Base-by-base conservation (phyloP, 78 protist species). In the Guillardia theta region DNA sequence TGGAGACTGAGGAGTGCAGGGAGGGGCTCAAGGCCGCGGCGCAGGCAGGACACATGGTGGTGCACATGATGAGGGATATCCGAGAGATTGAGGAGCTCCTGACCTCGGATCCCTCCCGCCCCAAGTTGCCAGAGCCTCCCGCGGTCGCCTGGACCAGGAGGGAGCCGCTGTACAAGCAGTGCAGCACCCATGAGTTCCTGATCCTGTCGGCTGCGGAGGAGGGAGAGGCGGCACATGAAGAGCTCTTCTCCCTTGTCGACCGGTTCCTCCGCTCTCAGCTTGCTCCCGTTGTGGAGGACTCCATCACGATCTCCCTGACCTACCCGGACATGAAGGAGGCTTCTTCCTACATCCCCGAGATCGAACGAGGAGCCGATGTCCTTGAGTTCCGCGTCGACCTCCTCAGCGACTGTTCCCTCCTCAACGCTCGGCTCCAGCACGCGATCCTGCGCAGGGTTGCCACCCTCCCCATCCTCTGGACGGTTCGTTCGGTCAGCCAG, bases 361-460 rank as follows among this genome's bases (percentile, higher is more conserved):
- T 94, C 50, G 70, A n/a, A 3, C 78, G 92, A 33, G 96, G 95
- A 15, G 94, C 76, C 45, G 64, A 94, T 39, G 96, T 96, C 27
- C 24, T 96, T 10, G 97, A 96, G 92, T 47, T 96, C 45, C 95
- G 97, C 9, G 95, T 95, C 24, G 97, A 96, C 94, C 62, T 95
- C 39, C 92, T 96, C 53, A 62, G 5, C 30, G 30, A 48, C 92
- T 18, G 39, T 43, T 50, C 90, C 6, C 24, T 43, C 50, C 15
- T 12, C 90, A 33, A 18, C 41, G 90, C 48, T 18, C 45, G 45
- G 43, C 33, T 1, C 44, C 95, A 94, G 94, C 21, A 93, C 36
- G 94, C 96, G 39, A 48, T 88, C 43, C 76, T 95, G 46, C 93
- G 97, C 21, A 19, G 94, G 30, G 50, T 18, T 88, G 4, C 95